phyloP scores from a whole-genome alignment of 1,139 yeast species.

The Kodamaea sp. region DNA sequence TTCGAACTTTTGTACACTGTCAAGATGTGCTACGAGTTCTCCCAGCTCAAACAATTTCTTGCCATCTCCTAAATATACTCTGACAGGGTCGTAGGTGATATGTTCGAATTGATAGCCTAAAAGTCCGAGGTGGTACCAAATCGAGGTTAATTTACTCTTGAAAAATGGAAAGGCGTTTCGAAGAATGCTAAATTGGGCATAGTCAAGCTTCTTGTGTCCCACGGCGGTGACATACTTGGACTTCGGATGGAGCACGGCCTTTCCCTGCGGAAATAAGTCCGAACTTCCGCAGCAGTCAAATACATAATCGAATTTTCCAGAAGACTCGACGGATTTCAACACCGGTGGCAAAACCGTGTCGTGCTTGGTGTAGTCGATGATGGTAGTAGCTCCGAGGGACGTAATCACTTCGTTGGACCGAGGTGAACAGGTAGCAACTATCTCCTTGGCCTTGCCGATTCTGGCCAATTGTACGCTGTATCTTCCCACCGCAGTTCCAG shows the following conservation, averaged over 20 bases:
- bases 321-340: constrained; percentile 27
- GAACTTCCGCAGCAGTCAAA: constrained; percentile 31
- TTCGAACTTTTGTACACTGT: constrained; percentile 50
- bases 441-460: constrained; percentile 42
- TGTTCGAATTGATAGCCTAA: constrained; percentile 19
- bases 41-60: constrained; percentile 44
- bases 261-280: constrained; percentile 22
- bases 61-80: constrained; percentile 20
- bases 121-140: constrained; percentile 9
- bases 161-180: constrained; percentile 5
- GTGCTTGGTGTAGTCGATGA: constrained; percentile 49
- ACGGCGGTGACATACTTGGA: no score
- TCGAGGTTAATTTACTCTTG: constrained; percentile 3
- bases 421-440: constrained; percentile 44
- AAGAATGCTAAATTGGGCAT: no score
- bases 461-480: constrained; percentile 60
- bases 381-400: constrained; percentile 51
- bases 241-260: no score
- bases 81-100: constrained; percentile 14
- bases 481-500: constrained; percentile 70
- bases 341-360: constrained; percentile 27
- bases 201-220: no score
- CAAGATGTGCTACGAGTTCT: constrained; percentile 48
- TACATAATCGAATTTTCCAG: constrained; percentile 37
- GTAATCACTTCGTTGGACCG: constrained; percentile 40